Percentiles rank a stretch among this genome's conserved stretches.
These are phyloP conservation scores for Talaromyces rugulosus DNA, from an alignment of 2,329 filamentous ascomycete genomes.

Conservation along the genomic window DNA sequence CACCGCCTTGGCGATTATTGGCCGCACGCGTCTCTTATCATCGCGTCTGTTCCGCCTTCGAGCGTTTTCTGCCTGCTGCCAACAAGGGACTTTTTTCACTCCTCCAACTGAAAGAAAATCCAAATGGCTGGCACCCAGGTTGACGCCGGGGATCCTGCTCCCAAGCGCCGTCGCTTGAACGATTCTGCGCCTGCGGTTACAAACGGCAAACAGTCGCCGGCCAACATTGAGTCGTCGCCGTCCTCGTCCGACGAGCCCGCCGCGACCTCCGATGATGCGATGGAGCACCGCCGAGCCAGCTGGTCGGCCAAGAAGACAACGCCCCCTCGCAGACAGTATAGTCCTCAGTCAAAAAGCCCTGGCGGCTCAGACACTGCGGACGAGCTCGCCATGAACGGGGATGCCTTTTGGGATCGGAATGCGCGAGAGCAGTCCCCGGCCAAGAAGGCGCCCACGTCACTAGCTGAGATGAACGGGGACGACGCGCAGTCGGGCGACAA, in stretches of 20 bases:
- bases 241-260: slow-evolving; percentile 40
- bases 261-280: slow-evolving; percentile 30
- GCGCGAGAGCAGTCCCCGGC: slow-evolving; percentile 11
- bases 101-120: neutral
- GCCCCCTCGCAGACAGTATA: slow-evolving; percentile 25
- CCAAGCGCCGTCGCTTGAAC: slow-evolving; percentile 31
- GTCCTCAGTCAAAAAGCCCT: slow-evolving; percentile 20
- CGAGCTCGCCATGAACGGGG: slow-evolving; percentile 38
- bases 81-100: neutral
- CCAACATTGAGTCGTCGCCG: slow-evolving; percentile 18
- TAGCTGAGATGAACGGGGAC: slow-evolving; percentile 14
- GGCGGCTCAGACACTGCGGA: slow-evolving; percentile 42
- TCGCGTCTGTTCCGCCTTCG: slow-evolving; percentile 12
- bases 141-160: slow-evolving; percentile 21
- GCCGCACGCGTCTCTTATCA: slow-evolving; percentile 12
- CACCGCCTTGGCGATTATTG: slow-evolving; percentile 24
- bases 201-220: slow-evolving; percentile 17
- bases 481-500: neutral
- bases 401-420: slow-evolving; percentile 29
- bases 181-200: slow-evolving; percentile 15
- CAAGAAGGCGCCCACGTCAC: slow-evolving; percentile 8
- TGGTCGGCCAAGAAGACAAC: slow-evolving; percentile 29
- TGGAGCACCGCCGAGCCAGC: slow-evolving; percentile 30
- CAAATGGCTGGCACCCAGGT: slow-evolving; percentile 7
- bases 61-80: neutral